Percentiles rank a stretch among this genome's conserved stretches.
Evolutionary conservation across 2,329 filamentous ascomycete species (phyloP).

Genomic region (Paecilomyces dactylethromorphus): DNA sequence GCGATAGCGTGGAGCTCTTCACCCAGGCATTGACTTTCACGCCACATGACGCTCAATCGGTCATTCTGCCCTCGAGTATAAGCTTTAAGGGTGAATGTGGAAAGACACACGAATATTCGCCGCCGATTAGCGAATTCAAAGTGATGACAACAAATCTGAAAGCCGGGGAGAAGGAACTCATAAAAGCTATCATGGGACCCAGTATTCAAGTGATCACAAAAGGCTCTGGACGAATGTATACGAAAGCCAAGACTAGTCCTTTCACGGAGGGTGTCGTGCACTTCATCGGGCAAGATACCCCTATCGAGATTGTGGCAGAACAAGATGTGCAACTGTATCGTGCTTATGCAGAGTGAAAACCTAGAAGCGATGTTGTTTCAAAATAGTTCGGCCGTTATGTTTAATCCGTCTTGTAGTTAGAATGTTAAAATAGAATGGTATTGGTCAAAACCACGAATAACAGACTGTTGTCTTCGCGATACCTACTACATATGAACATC

Average conservation of each 20-base stretch:
- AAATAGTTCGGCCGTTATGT: not conserved
- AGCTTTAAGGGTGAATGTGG: slow-evolving; percentile 47
- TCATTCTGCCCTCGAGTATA: slow-evolving; percentile 41
- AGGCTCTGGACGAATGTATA: slow-evolving; percentile 52
- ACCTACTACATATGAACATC: not conserved
- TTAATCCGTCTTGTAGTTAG: not conserved
- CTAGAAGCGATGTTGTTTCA: not conserved
- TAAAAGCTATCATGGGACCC: slow-evolving; percentile 52
- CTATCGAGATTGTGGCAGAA: slow-evolving; percentile 39
- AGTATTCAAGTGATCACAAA: slow-evolving; percentile 57
- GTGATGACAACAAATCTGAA: slow-evolving; percentile 56
- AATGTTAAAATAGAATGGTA: not conserved
- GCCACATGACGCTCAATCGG: slow-evolving; percentile 52
- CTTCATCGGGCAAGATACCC: slow-evolving; percentile 56
- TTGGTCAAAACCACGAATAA: not conserved
- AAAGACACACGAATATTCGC: slow-evolving; percentile 57
- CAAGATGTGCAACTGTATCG: slow-evolving; percentile 44
- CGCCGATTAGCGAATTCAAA: slow-evolving; percentile 66
- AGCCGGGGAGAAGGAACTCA: slow-evolving; percentile 52
- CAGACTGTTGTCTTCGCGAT: not conserved
- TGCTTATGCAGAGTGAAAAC: slow-evolving; percentile 32
- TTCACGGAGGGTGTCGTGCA: slow-evolving; percentile 59
- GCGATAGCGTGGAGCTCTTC: slow-evolving; percentile 60
- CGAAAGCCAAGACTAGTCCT: slow-evolving; percentile 46
- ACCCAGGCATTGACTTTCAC: slow-evolving; percentile 56